Base-by-base conservation (phyloP, 139 green algal genomes). In the Picochlorum sp. region DNA sequence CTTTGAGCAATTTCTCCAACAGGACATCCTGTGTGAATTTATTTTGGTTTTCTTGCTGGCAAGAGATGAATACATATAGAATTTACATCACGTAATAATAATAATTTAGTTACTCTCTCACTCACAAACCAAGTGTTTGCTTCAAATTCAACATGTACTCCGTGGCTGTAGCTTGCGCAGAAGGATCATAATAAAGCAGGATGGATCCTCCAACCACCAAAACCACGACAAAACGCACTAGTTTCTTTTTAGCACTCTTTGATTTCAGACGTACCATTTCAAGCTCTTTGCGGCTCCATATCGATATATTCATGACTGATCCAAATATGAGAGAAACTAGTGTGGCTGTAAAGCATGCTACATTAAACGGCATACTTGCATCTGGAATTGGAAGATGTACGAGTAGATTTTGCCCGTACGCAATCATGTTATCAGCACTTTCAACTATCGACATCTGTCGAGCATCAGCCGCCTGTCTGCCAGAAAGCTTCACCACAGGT, bases 321-420 rank as follows among this genome's bases (percentile, higher is more conserved):
- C 86, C 83, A 9, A 94, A 60, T 33, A 80, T 81, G 1, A 97
- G 65, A 1, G 88, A 80, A 16, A 95, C 50, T 26, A 94, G 56
- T 2, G 90, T 96, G 44, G 59, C 82, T 2, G 85, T 88, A 25
- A 97, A 74, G 57, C 86, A 94, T 33, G 81, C 77, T 20, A 96
- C 89, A 57, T 97, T 97, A 76, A 96, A 97, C 3, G 86, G 83
- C 90, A 97, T 97, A 56, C 72, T 87, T 66, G 95, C 85, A 75
- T 97, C 90, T 0, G 90, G 86, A 10, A 80, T 78, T 1, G 90
- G 73, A n/a, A 95, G 54, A 1, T 71, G 68, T 16, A 94, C 70
- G 18, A 96, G 36, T 4, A 80, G 29, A 20, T 28, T 32, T 49
- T 35, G 5, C 32, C 12, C 39, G 20, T 24, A 61, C 32, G 13